Evolutionary conservation across 352 stramenopile species (phyloP).

Genomic region (Phytopythium ostracodes): DNA sequence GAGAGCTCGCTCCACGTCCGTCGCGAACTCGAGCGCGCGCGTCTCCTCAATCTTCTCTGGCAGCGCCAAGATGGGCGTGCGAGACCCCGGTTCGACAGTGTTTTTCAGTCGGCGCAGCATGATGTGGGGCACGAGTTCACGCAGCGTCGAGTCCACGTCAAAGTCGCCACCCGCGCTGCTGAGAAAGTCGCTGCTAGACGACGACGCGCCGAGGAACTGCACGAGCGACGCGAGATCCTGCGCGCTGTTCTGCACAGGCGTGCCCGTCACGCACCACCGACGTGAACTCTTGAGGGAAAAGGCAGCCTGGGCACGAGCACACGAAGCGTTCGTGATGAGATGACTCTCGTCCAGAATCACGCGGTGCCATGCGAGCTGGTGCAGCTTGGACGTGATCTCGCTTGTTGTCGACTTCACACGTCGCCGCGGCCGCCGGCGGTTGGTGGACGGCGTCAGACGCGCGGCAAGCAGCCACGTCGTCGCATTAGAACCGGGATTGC

Average conservation of each 20-base stretch:
- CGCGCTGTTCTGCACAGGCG: conserved; percentile 86
- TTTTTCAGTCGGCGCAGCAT: conserved; percentile 87
- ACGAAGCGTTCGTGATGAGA: conserved; percentile 84
- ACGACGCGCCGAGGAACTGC: conserved; percentile 69
- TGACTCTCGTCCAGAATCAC: conserved; percentile 90
- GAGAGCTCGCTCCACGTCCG: conserved; percentile 72
- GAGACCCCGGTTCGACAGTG: conserved; percentile 38
- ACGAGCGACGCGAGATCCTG: conserved; percentile 86
- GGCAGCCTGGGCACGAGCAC: conserved; percentile 51
- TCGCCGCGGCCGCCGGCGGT: neutral
- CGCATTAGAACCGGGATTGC: conserved; percentile 11
- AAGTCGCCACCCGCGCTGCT: neutral
- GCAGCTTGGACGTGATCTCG: conserved; percentile 55
- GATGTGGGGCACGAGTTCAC: conserved; percentile 68
- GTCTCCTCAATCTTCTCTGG: conserved; percentile 59
- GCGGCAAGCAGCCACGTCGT: conserved; percentile 5
- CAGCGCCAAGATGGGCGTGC: conserved; percentile 52
- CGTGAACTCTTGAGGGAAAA: conserved; percentile 65
- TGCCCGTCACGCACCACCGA: conserved; percentile 89
- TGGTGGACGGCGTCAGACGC: conserved; percentile 7
- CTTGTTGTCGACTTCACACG: conserved; percentile 14
- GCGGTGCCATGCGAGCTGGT: conserved; percentile 78
- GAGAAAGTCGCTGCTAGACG: neutral
- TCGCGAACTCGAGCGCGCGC: conserved; percentile 51
- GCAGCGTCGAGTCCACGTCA: conserved; percentile 19